Evolutionary conservation across 495 filamentous ascomycete genomes (phyloP).

Genomic region (Gamarada debralockiae): DNA sequence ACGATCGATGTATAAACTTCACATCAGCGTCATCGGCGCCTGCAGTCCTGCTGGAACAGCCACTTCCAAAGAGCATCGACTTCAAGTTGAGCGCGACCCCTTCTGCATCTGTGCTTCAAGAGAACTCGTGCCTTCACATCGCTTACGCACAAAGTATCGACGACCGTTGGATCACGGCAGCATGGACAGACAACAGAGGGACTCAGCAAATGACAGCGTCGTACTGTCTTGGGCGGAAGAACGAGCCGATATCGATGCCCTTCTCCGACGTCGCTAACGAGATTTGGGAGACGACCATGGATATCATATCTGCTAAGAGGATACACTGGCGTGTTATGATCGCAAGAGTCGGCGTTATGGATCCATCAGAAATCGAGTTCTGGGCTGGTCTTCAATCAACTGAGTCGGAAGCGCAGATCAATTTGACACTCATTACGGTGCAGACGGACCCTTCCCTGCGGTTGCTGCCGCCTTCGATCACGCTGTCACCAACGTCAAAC

Average conservation of each 20-base stretch:
- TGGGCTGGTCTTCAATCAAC: constrained; percentile 42
- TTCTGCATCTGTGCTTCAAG: constrained; percentile 70
- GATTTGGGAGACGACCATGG: constrained; percentile 80
- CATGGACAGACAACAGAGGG: constrained; percentile 89
- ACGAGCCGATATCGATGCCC: constrained; percentile 45
- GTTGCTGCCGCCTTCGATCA: constrained; percentile 50
- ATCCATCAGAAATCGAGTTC: constrained; percentile 66
- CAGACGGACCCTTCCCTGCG: constrained; percentile 63
- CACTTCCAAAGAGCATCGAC: constrained; percentile 65
- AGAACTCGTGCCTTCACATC: constrained; percentile 81
- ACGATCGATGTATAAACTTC: constrained; percentile 72
- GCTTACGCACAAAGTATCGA: constrained; percentile 80
- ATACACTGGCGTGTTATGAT: constrained; percentile 80
- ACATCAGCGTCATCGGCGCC: constrained; percentile 53
- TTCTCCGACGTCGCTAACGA: constrained; percentile 68
- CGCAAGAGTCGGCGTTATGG: constrained; percentile 67
- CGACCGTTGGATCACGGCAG: constrained; percentile 80
- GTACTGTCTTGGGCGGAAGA: constrained; percentile 70
- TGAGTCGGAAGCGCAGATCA: constrained; percentile 33
- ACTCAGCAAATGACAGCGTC: constrained; percentile 71
- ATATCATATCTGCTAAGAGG: constrained; percentile 65
- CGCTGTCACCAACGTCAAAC: constrained; percentile 35
- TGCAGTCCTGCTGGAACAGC: constrained; percentile 71
- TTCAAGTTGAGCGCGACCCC: constrained; percentile 71
- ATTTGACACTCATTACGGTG: constrained; percentile 59